Base-by-base conservation (phyloP, 192 early-diverging fungal genomes). In the Haplosporangium gracile region DNA sequence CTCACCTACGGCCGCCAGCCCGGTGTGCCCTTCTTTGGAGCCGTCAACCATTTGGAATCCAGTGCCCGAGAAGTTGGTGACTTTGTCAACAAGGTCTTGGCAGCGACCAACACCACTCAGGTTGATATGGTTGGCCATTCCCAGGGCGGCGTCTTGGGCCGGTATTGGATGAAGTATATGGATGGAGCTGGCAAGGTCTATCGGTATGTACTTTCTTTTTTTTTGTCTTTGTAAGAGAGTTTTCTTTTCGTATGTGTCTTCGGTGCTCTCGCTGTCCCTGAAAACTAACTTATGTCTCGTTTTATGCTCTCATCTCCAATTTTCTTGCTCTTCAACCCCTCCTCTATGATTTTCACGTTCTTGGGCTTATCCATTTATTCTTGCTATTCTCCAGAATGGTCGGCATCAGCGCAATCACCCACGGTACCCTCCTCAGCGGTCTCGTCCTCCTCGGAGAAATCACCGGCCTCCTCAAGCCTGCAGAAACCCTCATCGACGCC, bases 91-190 rank as follows among this genome's bases (percentile, higher is more conserved):
- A 68, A 65, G 11, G 76, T 77, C 5, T 65, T 77, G 22, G 8
- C 36, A n/a, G 63, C 60, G 0, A 77, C 76, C 43, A 70, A 70
- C 47, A 68, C 76, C 0, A 68, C 63, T 5, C 43, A 77, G 76
- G 68, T 77, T 36, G 76, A 77, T 22, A 18, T 77, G n/a, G 76
- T 77, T 13, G 76, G 76, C 2, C 76, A 77, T 43, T 77, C 76
- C 5, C 63, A 77, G 34, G 76, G 76, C 26, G 76, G 76, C 2
- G 4, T 77, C 18, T 43, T 77, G 38, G 63, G 63, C 5, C 76
- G 76, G 22, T 77, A 77, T 57, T 77, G 68, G 60, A 45, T 77
- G 63, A 69, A 77, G 11, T 69, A 69, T 22, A 26, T 68, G 32
- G 76, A 63, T 24, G 76, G 76, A 22, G 60, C 36, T 34, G 76